These are phyloP conservation scores for Cryphonectria naterciae DNA, from an alignment of 2,329 filamentous ascomycete genomes.

Conservation along the genomic window DNA sequence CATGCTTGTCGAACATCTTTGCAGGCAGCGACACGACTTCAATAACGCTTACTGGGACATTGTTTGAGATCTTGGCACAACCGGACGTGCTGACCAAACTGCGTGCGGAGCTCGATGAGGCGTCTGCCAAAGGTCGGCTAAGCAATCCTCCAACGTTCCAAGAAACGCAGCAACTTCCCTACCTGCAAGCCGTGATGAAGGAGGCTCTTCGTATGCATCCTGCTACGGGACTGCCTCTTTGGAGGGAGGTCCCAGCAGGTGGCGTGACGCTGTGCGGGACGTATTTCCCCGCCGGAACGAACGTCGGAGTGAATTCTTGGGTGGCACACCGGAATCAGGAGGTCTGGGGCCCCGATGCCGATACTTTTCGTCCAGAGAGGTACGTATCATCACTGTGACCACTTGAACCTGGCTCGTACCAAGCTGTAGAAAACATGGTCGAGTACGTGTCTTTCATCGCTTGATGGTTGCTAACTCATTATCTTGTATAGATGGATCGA, in stretches of 20 bases:
- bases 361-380: slow-evolving; percentile 21
- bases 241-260: slow-evolving; percentile 49
- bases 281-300: slow-evolving; percentile 16
- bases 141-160: slow-evolving; percentile 37
- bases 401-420: not conserved
- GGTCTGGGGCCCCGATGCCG: slow-evolving; percentile 17
- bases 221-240: slow-evolving; percentile 52
- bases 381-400: not conserved
- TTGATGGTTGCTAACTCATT: not conserved
- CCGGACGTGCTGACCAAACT: slow-evolving; percentile 32
- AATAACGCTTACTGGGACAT: slow-evolving; percentile 48
- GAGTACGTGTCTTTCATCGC: not conserved
- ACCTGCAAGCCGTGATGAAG: slow-evolving; percentile 58
- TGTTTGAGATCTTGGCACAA: slow-evolving; percentile 48
- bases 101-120: slow-evolving; percentile 33
- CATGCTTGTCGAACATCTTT: slow-evolving; percentile 40
- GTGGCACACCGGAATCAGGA: slow-evolving; percentile 37
- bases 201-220: slow-evolving; percentile 58
- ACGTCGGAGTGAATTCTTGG: slow-evolving; percentile 21
- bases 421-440: not conserved
- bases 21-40: slow-evolving; percentile 52
- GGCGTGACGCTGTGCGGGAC: slow-evolving; percentile 45
- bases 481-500: not conserved
- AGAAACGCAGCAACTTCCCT: slow-evolving; percentile 48
- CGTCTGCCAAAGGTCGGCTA: slow-evolving; percentile 34